Conservation (phyloP, 306 rosid genomes). For the Lupinus albus region DNA sequence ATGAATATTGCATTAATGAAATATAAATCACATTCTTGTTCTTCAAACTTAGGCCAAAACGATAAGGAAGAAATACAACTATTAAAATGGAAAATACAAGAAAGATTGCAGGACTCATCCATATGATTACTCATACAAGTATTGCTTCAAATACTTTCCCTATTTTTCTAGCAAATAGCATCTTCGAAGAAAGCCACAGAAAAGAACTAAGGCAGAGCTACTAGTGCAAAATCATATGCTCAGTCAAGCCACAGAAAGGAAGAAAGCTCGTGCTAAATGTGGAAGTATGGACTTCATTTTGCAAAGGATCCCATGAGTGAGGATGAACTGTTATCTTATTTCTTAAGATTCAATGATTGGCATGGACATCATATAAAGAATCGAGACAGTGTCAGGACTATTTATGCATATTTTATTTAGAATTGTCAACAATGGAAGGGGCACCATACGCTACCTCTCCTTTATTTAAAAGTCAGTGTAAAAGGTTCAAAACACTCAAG, state of each 20-base stretch:
- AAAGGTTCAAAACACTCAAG: background rate
- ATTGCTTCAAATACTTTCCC: slow-evolving; percentile 9
- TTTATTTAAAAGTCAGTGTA: background rate
- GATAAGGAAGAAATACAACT: background rate
- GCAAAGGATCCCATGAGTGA: background rate
- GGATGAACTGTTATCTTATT: background rate
- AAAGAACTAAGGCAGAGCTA: no score
- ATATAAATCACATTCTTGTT: slow-evolving; percentile 7
- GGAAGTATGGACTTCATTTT: background rate
- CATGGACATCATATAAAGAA: background rate
- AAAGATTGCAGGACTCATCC: background rate
- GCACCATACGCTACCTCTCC: background rate
- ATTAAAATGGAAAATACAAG: slow-evolving; percentile 20
- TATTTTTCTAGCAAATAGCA: slow-evolving; percentile 18
- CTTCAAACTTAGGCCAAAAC: slow-evolving; percentile 3
- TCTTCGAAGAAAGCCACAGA: background rate
- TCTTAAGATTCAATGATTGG: background rate
- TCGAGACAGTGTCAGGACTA: no score
- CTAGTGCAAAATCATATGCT: background rate
- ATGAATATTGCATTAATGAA: slow-evolving; percentile 17
- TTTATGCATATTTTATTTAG: background rate
- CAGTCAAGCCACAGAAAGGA: background rate
- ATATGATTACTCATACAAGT: slow-evolving; percentile 8
- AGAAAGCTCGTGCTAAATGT: background rate
- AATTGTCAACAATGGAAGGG: background rate